These are phyloP conservation scores for Trypanosoma conorhini DNA, from an alignment of 208 protist species.

Conservation along the genomic window DNA sequence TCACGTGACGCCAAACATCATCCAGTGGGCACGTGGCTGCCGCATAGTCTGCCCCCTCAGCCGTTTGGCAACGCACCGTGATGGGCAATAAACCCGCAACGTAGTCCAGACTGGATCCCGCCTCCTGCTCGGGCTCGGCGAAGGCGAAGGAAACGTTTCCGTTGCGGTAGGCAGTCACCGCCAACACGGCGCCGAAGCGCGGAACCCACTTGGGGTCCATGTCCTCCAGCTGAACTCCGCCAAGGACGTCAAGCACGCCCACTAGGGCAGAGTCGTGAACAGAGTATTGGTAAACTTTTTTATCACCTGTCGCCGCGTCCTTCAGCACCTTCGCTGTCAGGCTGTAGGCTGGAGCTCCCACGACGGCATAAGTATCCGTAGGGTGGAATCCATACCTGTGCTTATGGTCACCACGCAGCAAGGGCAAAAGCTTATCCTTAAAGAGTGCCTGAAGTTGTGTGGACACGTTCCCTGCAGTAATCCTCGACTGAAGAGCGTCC, in stretches of 20 bases:
- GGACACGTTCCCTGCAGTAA: constrained; percentile 18
- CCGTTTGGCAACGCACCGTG: constrained; percentile 15
- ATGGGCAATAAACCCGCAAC: constrained; percentile 9
- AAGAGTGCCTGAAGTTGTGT: constrained; percentile 10
- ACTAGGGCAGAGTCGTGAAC: constrained; percentile 25
- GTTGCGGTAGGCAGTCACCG: constrained; percentile 23
- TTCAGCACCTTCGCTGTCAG: constrained; percentile 20
- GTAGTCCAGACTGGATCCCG: constrained; percentile 22
- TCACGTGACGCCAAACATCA: constrained; percentile 29
- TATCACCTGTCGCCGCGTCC: constrained; percentile 16
- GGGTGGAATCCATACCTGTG: constrained; percentile 23
- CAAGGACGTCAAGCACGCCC: constrained; percentile 26
- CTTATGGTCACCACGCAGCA: constrained; percentile 18
- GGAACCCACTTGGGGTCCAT: constrained; percentile 26
- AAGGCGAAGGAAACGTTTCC: constrained; percentile 25
- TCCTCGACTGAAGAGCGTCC: constrained; percentile 25
- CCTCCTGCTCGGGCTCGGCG: constrained; percentile 26
- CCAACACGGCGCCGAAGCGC: constrained; percentile 23
- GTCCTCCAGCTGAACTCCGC: constrained; percentile 17
- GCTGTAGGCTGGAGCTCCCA: constrained; percentile 21
- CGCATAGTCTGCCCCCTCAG: constrained; percentile 14
- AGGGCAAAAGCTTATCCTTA: constrained; percentile 18
- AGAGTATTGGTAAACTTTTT: constrained; percentile 32
- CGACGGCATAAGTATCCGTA: constrained; percentile 24
- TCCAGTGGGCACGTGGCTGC: constrained; percentile 17